These are phyloP conservation scores for Pseudomonodictys pantanalensis DNA, from an alignment of 495 filamentous ascomycete genomes.

Conservation along the genomic window DNA sequence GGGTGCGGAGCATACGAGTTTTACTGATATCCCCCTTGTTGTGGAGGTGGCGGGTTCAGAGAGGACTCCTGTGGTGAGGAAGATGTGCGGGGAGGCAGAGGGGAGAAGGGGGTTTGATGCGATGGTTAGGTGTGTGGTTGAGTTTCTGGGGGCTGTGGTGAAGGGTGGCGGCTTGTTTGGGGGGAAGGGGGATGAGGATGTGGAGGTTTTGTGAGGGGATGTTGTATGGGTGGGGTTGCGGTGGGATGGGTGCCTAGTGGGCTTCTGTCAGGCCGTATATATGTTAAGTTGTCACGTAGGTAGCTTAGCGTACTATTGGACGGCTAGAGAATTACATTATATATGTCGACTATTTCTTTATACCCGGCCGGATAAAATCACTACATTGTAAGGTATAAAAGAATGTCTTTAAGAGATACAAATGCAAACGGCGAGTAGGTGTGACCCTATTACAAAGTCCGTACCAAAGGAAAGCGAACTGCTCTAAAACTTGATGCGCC, in stretches of 20 bases:
- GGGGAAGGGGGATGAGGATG: too few relatives aligned
- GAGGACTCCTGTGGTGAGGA: not conserved
- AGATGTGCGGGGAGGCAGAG: not conserved
- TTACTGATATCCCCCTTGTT: constrained; percentile 10
- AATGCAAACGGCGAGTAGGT: not conserved
- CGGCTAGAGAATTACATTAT: not conserved
- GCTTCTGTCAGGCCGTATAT: too few relatives aligned
- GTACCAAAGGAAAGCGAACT: not conserved
- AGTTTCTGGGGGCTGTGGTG: too few relatives aligned
- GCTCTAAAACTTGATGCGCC: not conserved
- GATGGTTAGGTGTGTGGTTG: too few relatives aligned
- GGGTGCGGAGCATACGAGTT: constrained; percentile 7
- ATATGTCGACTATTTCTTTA: not conserved
- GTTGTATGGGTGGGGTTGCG: too few relatives aligned
- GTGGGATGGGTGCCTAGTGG: too few relatives aligned
- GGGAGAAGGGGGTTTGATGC: constrained; percentile 7
- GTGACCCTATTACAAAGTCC: not conserved
- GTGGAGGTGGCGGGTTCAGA: constrained; percentile 1
- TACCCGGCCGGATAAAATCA: not conserved
- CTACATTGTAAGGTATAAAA: not conserved
- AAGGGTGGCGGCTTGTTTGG: too few relatives aligned
- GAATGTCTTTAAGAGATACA: not conserved
- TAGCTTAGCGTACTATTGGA: too few relatives aligned
- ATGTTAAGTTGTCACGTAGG: too few relatives aligned
- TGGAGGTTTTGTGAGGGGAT: too few relatives aligned